A percentile compares a stretch with the other conserved stretches of the same genome.
Evolutionary conservation across 192 early-diverging fungal genomes (phyloP).

Genomic region (Podila epicladia): DNA sequence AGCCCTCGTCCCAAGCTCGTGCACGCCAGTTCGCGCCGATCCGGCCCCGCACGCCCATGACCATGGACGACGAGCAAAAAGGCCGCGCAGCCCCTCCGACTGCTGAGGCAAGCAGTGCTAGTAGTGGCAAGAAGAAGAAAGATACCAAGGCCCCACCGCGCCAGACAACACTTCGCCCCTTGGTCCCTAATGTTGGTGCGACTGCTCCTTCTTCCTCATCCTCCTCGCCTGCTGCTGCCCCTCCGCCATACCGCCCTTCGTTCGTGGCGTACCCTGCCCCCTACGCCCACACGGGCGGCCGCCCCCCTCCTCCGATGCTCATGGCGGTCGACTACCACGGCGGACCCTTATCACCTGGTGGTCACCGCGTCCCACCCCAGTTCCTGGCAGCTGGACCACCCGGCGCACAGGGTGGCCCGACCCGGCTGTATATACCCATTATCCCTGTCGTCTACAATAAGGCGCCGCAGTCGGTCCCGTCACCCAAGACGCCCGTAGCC

Average conservation of each 20-base stretch:
- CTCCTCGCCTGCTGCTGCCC: neutral
- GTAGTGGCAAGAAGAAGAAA: conserved; percentile 22
- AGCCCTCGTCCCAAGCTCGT: neutral
- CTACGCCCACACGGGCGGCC: conserved; percentile 7
- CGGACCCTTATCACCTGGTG: neutral
- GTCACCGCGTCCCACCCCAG: conserved; percentile 7
- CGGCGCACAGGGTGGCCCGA: neutral
- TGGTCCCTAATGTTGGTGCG: conserved; percentile 23
- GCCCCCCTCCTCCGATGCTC: conserved; percentile 30
- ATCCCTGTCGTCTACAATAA: conserved; percentile 52
- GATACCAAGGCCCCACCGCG: neutral
- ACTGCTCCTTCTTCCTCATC: neutral
- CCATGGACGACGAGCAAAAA: conserved; percentile 31
- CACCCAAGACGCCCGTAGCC: neutral
- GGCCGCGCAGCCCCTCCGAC: conserved; percentile 29
- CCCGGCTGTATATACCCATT: conserved; percentile 41
- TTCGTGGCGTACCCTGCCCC: conserved; percentile 37
- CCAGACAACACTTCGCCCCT: conserved; percentile 14
- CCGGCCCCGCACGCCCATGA: conserved; percentile 42
- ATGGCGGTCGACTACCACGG: conserved; percentile 46
- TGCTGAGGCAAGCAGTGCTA: conserved; percentile 7
- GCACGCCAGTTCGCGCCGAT: conserved; percentile 40
- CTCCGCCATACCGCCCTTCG: conserved; percentile 41
- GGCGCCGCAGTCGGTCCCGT: neutral
- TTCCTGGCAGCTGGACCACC: conserved; percentile 1